phyloP scores from a whole-genome alignment of 2,329 filamentous ascomycete species.

The Ciborinia camelliae region DNA sequence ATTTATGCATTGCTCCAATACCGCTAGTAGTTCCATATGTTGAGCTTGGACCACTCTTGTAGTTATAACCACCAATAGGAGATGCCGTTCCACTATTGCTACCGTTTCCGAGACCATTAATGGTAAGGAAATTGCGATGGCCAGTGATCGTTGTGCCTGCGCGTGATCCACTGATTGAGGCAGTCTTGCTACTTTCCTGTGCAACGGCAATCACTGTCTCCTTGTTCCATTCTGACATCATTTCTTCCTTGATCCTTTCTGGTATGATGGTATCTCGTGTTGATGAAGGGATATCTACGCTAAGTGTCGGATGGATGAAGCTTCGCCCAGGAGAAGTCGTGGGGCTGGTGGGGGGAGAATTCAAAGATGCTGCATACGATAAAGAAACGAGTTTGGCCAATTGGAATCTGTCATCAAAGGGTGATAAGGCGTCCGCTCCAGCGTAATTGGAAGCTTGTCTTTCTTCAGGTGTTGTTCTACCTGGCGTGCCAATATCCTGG shows the following conservation, averaged over 20 bases:
- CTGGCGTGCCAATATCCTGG: slow-evolving; percentile 57
- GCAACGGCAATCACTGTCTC: slow-evolving; percentile 68
- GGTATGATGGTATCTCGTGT: slow-evolving; percentile 58
- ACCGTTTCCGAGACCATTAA: slow-evolving; percentile 49
- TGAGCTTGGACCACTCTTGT: slow-evolving; percentile 32
- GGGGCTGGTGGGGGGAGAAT: slow-evolving; percentile 67
- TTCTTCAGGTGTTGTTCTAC: slow-evolving; percentile 46
- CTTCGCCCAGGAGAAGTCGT: slow-evolving; percentile 64
- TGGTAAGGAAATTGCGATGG: slow-evolving; percentile 54
- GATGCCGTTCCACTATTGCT: slow-evolving; percentile 42
- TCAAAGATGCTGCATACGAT: slow-evolving; percentile 61
- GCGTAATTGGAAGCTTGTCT: slow-evolving; percentile 47
- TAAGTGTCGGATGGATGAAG: slow-evolving; percentile 60
- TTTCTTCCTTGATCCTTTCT: slow-evolving; percentile 64
- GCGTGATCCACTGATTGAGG: slow-evolving; percentile 73
- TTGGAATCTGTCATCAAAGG: slow-evolving; percentile 69
- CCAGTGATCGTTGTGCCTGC: slow-evolving; percentile 52
- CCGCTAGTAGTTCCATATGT: slow-evolving; percentile 35
- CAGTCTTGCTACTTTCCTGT: slow-evolving; percentile 65
- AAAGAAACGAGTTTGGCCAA: slow-evolving; percentile 72
- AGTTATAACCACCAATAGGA: slow-evolving; percentile 42
- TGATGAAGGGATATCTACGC: slow-evolving; percentile 43
- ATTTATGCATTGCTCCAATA: slow-evolving; percentile 42
- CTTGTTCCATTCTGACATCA: slow-evolving; percentile 76
- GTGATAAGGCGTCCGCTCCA: slow-evolving; percentile 62